These are phyloP conservation scores for Glycine tomentella DNA, from an alignment of 306 rosid species.

Conservation along the genomic window DNA sequence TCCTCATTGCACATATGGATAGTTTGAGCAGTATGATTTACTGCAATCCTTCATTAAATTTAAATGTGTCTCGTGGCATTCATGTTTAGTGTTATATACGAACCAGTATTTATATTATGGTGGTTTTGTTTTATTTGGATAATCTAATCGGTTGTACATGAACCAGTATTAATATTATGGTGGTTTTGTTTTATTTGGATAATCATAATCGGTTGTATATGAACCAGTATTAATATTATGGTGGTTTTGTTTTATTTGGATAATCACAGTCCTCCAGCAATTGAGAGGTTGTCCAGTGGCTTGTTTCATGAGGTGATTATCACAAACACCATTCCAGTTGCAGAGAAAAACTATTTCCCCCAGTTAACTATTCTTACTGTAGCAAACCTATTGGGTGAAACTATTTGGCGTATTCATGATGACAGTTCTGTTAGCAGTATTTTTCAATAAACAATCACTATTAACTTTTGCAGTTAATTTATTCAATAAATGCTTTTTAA, in stretches of 20 bases:
- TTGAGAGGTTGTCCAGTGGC: conserved; percentile 89
- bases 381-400: conserved; percentile 93
- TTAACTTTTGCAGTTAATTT: conserved; percentile 25
- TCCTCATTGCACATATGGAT: no score
- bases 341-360: conserved; percentile 84
- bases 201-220: conserved; percentile 48
- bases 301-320: conserved; percentile 92
- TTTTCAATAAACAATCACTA: conserved; percentile 57
- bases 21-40: no score
- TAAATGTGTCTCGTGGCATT: background rate
- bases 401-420: conserved; percentile 95
- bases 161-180: background rate
- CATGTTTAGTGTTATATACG: conserved; percentile 2
- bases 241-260: conserved; percentile 25
- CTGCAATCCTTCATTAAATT: no score
- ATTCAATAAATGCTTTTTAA: conserved; percentile 27
- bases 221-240: background rate
- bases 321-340: conserved; percentile 86
- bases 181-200: conserved; percentile 26
- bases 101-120: background rate
- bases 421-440: conserved; percentile 94
- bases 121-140: conserved; percentile 27
- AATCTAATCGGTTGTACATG: conserved; percentile 59
- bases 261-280: conserved; percentile 83
- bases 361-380: conserved; percentile 93